Evolutionary conservation across 108 stramenopile species (phyloP), one percentile per base, ranked within the genome.

Genomic region (Cyclotella atomus): DNA sequence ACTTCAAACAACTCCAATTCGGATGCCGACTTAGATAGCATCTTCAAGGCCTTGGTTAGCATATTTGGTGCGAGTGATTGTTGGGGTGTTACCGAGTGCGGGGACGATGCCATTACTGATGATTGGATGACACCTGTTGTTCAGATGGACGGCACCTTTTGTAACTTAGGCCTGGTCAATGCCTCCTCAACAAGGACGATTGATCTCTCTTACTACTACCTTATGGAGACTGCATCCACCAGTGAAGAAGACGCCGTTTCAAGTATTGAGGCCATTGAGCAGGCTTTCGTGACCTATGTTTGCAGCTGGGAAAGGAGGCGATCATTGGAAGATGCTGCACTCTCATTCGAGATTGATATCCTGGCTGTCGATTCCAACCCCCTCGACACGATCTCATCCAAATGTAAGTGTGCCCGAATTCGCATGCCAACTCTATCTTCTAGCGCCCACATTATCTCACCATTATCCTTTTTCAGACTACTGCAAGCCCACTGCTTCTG

Each of bases 331-430:
- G 29, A 55, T 28, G 28, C 28, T 8, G n/a, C 28, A 12, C 14
- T 29, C 14, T 25, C 38, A 20, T 15, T 16, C 24, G 71, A 72
- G 29, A 20, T 61, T 25, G n/a, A 41, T 4, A 32, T 72, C 3
- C 23, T 72, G 25, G 21, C 71, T n/a, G 71, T 72, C 3, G 71
- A 72, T 53, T 47, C 71, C 3, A 47, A 53, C 25, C 71, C 71
- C 0, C 30, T 61, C 7, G 71, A 72, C 45, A 60, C 30, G 12
- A 17, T 72, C 16, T 52, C 71, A 1, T 43, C 53, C 12, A 30
- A 45, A 0, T 72, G 71, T 72, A 23, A 72, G 71, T 72, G 10
- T 7, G 38, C 12, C 12, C 38, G n/a, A n/a, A n/a, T n/a, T n/a
- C n/a, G n/a, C n/a, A n/a, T n/a, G n/a, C n/a, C n/a, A n/a, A n/a